phyloP scores from a whole-genome alignment of 2,329 filamentous ascomycete species.

The Sporothrix sp. region DNA sequence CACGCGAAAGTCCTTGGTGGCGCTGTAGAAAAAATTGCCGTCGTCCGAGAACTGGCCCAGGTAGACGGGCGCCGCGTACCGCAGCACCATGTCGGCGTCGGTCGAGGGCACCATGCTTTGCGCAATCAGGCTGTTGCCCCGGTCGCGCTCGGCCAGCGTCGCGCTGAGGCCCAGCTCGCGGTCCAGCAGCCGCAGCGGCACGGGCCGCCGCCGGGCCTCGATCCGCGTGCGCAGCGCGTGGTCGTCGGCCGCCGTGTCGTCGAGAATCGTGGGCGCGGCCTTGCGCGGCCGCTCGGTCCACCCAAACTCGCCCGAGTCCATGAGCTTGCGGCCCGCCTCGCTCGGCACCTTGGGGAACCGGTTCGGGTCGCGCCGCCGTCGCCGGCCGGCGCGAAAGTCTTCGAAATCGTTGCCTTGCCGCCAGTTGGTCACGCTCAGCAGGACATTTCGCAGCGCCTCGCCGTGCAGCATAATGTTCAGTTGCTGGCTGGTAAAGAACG shows the following conservation, averaged over 20 bases:
- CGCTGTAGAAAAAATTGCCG: conserved; percentile 93
- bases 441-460: conserved; percentile 17
- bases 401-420: conserved; percentile 17
- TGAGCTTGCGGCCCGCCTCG: conserved; percentile 63
- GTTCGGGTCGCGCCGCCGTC: conserved; percentile 39
- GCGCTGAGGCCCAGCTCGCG: conserved; percentile 68
- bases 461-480: conserved; percentile 20
- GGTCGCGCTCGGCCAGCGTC: conserved; percentile 27
- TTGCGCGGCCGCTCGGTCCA: conserved; percentile 42
- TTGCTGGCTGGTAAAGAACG: conserved; percentile 19
- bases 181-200: conserved; percentile 64
- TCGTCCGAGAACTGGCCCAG: conserved; percentile 95
- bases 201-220: conserved; percentile 28
- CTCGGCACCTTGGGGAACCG: conserved; percentile 79
- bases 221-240: conserved; percentile 16
- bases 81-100: conserved; percentile 74
- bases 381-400: conserved; percentile 17
- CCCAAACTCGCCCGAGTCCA: conserved; percentile 76
- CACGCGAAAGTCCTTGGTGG: conserved; percentile 85
- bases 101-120: conserved; percentile 69
- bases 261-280: not conserved
- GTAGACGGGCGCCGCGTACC: conserved; percentile 79
- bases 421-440: conserved; percentile 14
- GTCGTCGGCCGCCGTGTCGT: conserved; percentile 8
- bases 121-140: conserved; percentile 56